Conservation (phyloP, 1,284 basidiomycete genomes). For the Schizopora paradoxa region DNA sequence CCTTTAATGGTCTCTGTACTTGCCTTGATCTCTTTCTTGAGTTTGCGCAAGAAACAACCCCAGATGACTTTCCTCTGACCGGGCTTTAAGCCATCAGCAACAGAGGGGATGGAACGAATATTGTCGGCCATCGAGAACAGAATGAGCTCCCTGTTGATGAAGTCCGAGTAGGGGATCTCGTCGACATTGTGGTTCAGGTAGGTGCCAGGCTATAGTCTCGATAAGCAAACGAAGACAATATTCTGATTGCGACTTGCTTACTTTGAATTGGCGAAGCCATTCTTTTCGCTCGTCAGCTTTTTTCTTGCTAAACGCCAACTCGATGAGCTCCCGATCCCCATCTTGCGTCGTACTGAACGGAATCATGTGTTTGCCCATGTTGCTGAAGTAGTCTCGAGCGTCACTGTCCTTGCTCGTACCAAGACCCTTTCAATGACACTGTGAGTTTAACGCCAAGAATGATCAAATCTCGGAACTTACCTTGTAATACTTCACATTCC, state of each 20-base stretch:
- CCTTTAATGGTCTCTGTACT: constrained; percentile 6
- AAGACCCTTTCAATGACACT: constrained; percentile 66
- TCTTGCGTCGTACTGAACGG: constrained; percentile 81
- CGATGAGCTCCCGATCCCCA: constrained; percentile 87
- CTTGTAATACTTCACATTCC: constrained; percentile 97
- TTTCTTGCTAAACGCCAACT: constrained; percentile 99
- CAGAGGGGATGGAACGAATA: constrained; percentile 90
- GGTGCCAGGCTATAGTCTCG: constrained; percentile 75
- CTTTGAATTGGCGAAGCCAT: constrained; percentile 93
- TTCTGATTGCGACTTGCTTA: constrained; percentile 28
- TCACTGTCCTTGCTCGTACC: constrained; percentile 89
- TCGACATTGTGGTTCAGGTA: constrained; percentile 88
- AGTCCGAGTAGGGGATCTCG: constrained; percentile 87
- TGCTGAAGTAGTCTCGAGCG: constrained; percentile 89
- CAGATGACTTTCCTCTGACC: constrained; percentile 97
- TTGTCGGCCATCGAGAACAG: constrained; percentile 99
- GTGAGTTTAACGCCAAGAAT: constrained; percentile 2
- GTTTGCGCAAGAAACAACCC: constrained; percentile 91
- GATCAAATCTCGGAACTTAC: constrained; percentile 32
- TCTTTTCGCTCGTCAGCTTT: constrained; percentile 99
- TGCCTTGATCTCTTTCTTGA: constrained; percentile 90
- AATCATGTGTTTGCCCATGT: constrained; percentile 92
- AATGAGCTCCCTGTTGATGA: constrained; percentile 98
- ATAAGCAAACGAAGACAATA: constrained; percentile 9
- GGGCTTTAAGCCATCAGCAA: constrained; percentile 96